Evolutionary conservation across 129 eudicot species (phyloP).

Genomic region (Tagetes erecta): DNA sequence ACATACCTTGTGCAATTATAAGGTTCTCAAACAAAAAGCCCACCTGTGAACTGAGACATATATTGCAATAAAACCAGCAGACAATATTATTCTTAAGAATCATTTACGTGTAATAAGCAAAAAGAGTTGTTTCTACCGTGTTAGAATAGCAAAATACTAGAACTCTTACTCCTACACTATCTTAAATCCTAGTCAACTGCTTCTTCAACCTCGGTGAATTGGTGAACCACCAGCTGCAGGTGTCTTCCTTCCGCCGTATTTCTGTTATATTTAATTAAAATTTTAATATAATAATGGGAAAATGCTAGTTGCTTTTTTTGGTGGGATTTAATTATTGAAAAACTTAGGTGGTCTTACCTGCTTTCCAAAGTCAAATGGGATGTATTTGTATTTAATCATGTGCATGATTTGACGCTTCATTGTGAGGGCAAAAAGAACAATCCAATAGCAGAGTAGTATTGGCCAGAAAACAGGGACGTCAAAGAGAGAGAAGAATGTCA

Average conservation of each 20-base stretch:
- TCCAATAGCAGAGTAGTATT: slow-evolving; percentile 40
- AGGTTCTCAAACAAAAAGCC: slow-evolving; percentile 21
- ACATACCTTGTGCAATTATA: slow-evolving; percentile 28
- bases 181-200: slow-evolving; percentile 23
- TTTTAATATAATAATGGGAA: slow-evolving; percentile 4
- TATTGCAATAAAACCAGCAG: slow-evolving; percentile 29
- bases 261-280: slow-evolving; percentile 39
- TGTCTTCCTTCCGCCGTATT: slow-evolving; percentile 52
- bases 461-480: slow-evolving; percentile 55
- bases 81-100: slow-evolving; percentile 34
- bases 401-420: slow-evolving; percentile 37
- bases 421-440: slow-evolving; percentile 39
- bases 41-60: slow-evolving; percentile 26
- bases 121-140: slow-evolving; percentile 21
- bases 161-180: slow-evolving; percentile 33
- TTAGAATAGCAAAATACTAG: slow-evolving; percentile 14
- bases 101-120: slow-evolving; percentile 10
- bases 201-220: slow-evolving; percentile 43
- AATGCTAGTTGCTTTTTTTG: background rate
- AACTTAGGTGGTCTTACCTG: slow-evolving; percentile 31
- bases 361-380: slow-evolving; percentile 38
- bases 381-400: slow-evolving; percentile 11
- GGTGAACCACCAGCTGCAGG: slow-evolving; percentile 42
- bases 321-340: background rate
- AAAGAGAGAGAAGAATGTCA: slow-evolving; percentile 52